Base-by-base conservation (phyloP, 1,284 basidiomycete species). In the Singerocomus inundabilis region DNA sequence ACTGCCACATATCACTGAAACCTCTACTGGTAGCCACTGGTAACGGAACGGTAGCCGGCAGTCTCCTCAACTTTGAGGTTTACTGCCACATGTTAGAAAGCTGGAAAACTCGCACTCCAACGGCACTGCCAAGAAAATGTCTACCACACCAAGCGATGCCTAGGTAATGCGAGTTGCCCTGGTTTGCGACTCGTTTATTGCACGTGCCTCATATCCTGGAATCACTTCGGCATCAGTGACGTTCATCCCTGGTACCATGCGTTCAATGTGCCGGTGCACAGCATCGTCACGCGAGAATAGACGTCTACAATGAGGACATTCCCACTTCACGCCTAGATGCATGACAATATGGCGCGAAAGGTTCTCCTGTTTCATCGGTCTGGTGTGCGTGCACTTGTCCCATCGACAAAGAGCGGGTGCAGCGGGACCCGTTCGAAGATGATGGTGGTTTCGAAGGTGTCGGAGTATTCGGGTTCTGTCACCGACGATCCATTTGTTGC, bases 331-430 rank as follows among this genome's bases (percentile, higher is more conserved):
- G 6, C 62, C 60, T 5, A 66, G 44, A 48, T 66, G 63, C 52
- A 50, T 63, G 41, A 68, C 54, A 15, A 66, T 38, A 42, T 66
- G 63, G 13, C 67, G 63, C 2, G 67, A 55, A 3, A 66, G 65
- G n/a, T 69, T 69, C 48, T 69, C 63, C 48, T 66, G 66, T 44
- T 63, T 69, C 62, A 66, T 66, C 49, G 46, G 35, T 48, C 52
- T 46, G 9, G 51, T 24, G 45, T 60, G 60, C 10, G 55, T 53
- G 39, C 67, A 66, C 39, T 37, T 43, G 5, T 54, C 53, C 67
- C 67, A 69, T 5, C 28, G 57, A 36, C 63, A 66, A n/a, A 24
- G 1, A 1, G 53, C 54, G 9, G 55, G 52, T 10, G 16, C 8
- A 15, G 48, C 53, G n/a, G 54, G 62, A 28, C 53, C 64, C 1